These are phyloP conservation scores for Pyrenula aspistea DNA, from an alignment of 495 filamentous ascomycete species.

Conservation along the genomic window DNA sequence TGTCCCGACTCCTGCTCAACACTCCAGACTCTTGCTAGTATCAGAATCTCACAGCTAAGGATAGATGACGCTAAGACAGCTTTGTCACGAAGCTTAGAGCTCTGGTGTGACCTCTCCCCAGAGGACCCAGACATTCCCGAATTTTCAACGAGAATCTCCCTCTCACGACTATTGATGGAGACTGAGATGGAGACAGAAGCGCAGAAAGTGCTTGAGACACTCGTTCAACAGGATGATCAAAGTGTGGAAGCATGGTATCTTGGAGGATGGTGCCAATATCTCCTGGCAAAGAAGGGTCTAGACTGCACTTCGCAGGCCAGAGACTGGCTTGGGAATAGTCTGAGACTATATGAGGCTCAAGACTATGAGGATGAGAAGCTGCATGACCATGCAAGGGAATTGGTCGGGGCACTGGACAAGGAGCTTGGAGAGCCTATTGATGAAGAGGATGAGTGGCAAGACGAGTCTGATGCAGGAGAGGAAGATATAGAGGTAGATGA, in stretches of 20 bases:
- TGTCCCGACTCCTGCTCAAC: slow-evolving; percentile 67
- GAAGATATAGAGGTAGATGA: not conserved
- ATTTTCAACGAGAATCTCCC: slow-evolving; percentile 70
- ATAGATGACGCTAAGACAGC: slow-evolving; percentile 68
- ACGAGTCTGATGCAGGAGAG: not conserved
- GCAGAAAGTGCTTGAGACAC: slow-evolving; percentile 67
- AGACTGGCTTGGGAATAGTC: slow-evolving; percentile 39
- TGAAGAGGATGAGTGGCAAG: slow-evolving; percentile 15
- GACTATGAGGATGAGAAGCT: slow-evolving; percentile 44
- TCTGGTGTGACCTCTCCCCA: slow-evolving; percentile 67
- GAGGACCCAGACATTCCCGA: slow-evolving; percentile 57
- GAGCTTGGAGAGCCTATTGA: slow-evolving; percentile 43
- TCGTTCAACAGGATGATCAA: slow-evolving; percentile 79
- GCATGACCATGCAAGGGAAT: slow-evolving; percentile 38
- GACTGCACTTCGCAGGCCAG: slow-evolving; percentile 29
- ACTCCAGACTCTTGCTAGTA: slow-evolving; percentile 84
- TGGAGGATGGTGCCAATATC: slow-evolving; percentile 80
- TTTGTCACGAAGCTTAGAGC: slow-evolving; percentile 56
- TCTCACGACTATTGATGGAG: slow-evolving; percentile 80
- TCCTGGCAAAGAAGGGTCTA: slow-evolving; percentile 57
- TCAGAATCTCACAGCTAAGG: slow-evolving; percentile 77
- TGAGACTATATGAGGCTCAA: slow-evolving; percentile 31
- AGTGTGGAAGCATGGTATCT: slow-evolving; percentile 96
- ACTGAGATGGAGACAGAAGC: slow-evolving; percentile 75
- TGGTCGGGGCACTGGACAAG: slow-evolving; percentile 44